Conservation (phyloP, 257 asterid species). For the Fraxinus anomala region DNA sequence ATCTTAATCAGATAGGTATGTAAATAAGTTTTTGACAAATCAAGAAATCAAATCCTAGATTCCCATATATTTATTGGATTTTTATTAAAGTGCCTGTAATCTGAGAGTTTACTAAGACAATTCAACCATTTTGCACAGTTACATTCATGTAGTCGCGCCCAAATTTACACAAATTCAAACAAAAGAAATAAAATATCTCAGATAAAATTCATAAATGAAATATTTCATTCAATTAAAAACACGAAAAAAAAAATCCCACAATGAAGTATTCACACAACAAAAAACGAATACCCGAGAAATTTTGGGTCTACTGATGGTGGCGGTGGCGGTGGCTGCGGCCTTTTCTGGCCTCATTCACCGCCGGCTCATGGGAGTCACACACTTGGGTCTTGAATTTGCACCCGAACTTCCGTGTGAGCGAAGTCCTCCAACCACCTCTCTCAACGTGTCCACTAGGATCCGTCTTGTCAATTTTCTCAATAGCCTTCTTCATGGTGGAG, state of each 20-base stretch:
- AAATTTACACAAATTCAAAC: neutral
- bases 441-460: constrained; percentile 45
- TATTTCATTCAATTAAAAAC: constrained; percentile 35
- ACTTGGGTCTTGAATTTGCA: constrained; percentile 93
- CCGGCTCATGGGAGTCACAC: constrained; percentile 85
- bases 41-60: no score
- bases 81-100: no score
- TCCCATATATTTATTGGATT: no score
- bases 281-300: neutral
- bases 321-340: constrained; percentile 44
- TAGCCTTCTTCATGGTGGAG: constrained; percentile 69
- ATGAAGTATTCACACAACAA: constrained; percentile 6
- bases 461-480: constrained; percentile 60
- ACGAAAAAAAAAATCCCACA: neutral
- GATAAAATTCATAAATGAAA: constrained; percentile 29
- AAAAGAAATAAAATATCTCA: neutral
- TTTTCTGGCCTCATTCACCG: constrained; percentile 61
- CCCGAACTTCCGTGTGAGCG: constrained; percentile 47
- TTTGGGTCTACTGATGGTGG: constrained; percentile 25
- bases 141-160: no score
- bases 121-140: no score
- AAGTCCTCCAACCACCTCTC: constrained; percentile 60
- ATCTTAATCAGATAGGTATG: no score
- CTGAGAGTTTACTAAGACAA: no score
- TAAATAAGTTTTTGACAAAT: no score